Base-by-base conservation (phyloP, 208 protist genomes). In the Lotmaria passim region DNA sequence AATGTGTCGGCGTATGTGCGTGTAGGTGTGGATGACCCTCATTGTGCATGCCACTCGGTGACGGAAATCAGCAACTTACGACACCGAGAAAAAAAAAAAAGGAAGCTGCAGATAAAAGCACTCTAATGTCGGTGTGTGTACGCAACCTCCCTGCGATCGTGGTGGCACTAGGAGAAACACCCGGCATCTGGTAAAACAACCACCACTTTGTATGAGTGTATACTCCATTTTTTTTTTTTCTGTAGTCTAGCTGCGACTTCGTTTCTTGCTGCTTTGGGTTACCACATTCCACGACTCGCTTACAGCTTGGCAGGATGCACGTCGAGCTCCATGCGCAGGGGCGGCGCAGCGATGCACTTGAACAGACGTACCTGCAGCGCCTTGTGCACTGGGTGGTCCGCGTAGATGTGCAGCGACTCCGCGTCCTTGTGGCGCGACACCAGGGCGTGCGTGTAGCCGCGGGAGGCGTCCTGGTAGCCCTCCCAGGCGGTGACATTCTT, bases 401-500 rank as follows among this genome's bases (percentile, higher is more conserved):
- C 83, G 73, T 94, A 91, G 58, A 82, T 69, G 47, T 82, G 65
- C 66, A 94, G 64, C 19, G 83, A 81, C 11, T 33, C 58, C 7
- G 75, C 81, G 47, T 86, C 84, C 39, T 69, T 41, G 79, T 94
- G 89, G 57, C 79, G 80, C 34, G 89, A 91, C 3, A 91, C 78
- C 5, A 94, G 69, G 19, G 75, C 81, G 50, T 94, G 86, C 19
- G 85, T 91, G 76, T 86, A 94, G 30, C 81, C 86, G 21, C 61
- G 62, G 23, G 68, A 75, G 52, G 68, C 72, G 53, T 89, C 83
- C 33, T 82, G 72, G 67, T 93, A 93, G 30, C 81, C 83, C 3
- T 10, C 63, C 73, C 78, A 91, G 6, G 85, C 69, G 8, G 44
- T 56, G 28, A 67, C 57, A 57, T 87, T 83, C 61, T 82, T 79